Base-by-base conservation (phyloP, 495 filamentous ascomycete species). In the Penicillium verhagenii region DNA sequence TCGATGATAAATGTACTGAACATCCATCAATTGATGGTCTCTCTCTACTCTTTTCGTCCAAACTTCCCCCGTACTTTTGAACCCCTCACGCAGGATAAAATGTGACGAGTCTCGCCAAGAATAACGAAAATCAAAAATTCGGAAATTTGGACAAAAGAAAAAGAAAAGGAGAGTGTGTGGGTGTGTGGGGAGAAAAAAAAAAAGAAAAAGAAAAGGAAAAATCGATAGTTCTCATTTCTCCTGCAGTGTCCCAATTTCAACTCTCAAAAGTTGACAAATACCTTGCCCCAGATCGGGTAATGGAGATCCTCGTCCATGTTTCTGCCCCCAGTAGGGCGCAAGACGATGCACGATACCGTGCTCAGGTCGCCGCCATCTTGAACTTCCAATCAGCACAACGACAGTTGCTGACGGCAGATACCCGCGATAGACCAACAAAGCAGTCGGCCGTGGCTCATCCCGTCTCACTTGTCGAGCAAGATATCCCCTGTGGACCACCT, bases 261-360 rank as follows among this genome's bases (percentile, higher is more conserved):
- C n/a, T n/a, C n/a, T n/a, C n/a, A n/a, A n/a, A n/a, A n/a, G 21
- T 48, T 57, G 54, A 57, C 54, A 57, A 57, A 57, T 57, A 50
- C 46, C 23, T 29, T 3, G 6, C 20, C 16, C 26, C 31, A 8
- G 20, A 29, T 29, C 29, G 29, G 44, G 24, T 10, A 2, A 55
- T 57, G 42, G 86, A 91, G 71, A 84, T 91, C 43, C 75, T 91
- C 45, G 81, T 89, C 19, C 88, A 91, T 67, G 77, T 86, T 60
- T 74, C 82, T 28, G 88, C 86, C 26, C 82, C 87, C 46, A 83
- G 84, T 65, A 73, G 68, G 46, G 76, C 66, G 24, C 61, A 60
- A 38, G 85, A 90, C 56, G 88, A 92, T 68, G 73, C 74, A 3
- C 66, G 70, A 53, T 90, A 92, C 66, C 73, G 86, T 23, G 77